Percentiles rank a stretch among this genome's conserved stretches.
Evolutionary conservation across 495 filamentous ascomycete species (phyloP).

Genomic region (Bathelium albidoporum): DNA sequence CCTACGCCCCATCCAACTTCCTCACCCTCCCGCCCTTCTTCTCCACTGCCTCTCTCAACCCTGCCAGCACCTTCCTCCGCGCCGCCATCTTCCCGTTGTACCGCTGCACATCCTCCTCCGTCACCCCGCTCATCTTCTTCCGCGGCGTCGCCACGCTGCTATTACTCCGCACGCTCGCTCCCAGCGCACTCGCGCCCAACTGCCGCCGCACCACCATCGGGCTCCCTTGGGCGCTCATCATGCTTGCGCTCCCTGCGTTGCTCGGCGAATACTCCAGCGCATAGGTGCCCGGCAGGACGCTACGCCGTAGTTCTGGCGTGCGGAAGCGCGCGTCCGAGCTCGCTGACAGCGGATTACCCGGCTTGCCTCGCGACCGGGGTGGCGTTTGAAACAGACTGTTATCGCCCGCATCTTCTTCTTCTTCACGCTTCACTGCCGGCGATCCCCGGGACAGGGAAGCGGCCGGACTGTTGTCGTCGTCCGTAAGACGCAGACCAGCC

Average conservation of each 20-base stretch:
- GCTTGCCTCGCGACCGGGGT: slow-evolving; percentile 28
- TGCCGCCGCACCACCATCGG: slow-evolving; percentile 24
- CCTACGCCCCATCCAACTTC: slow-evolving; percentile 4
- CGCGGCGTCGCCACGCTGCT: slow-evolving; percentile 34
- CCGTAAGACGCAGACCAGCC: slow-evolving; percentile 28
- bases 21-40: slow-evolving; percentile 25
- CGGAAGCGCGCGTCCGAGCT: neutral
- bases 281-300: slow-evolving; percentile 18
- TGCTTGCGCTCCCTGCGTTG: slow-evolving; percentile 22
- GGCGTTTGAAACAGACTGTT: slow-evolving; percentile 55
- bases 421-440: neutral
- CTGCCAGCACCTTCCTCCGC: slow-evolving; percentile 43
- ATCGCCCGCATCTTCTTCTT: slow-evolving; percentile 16
- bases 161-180: slow-evolving; percentile 37
- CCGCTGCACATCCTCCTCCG: slow-evolving; percentile 42
- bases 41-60: slow-evolving; percentile 31
- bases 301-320: slow-evolving; percentile 21
- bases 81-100: slow-evolving; percentile 48
- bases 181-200: slow-evolving; percentile 34
- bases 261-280: slow-evolving; percentile 30
- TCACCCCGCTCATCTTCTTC: slow-evolving; percentile 19
- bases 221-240: neutral
- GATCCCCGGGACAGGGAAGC: no score
- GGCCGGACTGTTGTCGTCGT: neutral
- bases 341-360: slow-evolving; percentile 20